Evolutionary conservation across 2,329 filamentous ascomycete genomes (phyloP), one percentile per base, ranked within the genome.

Genomic region (Ophiocordyceps robertsii): DNA sequence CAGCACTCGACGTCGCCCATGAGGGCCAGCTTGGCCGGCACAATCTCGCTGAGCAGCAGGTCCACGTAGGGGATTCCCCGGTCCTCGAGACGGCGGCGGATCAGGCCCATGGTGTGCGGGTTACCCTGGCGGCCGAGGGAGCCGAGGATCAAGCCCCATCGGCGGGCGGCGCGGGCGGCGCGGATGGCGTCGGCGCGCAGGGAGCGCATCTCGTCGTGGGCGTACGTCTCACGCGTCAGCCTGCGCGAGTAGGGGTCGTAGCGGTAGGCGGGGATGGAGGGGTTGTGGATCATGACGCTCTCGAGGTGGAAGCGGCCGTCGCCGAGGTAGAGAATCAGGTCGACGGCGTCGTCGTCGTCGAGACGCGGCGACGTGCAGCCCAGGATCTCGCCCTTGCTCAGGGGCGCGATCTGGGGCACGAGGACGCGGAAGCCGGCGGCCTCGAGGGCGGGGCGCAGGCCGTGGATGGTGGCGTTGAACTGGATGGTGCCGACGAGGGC

Each of bases 251-350:
- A 98, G 0, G 93, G 92, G 57, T 98, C 92, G 62, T 98, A 98
- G 49, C 92, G 77, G 64, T 95, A 98, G 2, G 93, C 90, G 1
- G 90, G 85, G 31, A 95, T 77, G 6, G 70, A 65, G 0, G 93
- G 92, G 63, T 98, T 98, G 58, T 96, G 92, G 51, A 98, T 98
- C 90, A 98, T 98, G 56, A 93, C 90, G 55, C 86, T 93, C 64
- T 98, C 92, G 37, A 98, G 82, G 60, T 98, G 92, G 68, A 95
- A 95, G 45, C 89, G 77, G 12, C 89, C 89, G 56, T 95, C 89
- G 38, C 89, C 89, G 13, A 95, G 77, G 59, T 95, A 95, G 2
- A 95, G 68, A 38, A 95, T 82, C 48, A 87, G 64, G 56, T 94
- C 85, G 19, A 89, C 76, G 36, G 63, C 65, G 38, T 75, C 73